Evolutionary conservation across 1,284 basidiomycete species (phyloP).

Genomic region (Ceratobasidium sp.): DNA sequence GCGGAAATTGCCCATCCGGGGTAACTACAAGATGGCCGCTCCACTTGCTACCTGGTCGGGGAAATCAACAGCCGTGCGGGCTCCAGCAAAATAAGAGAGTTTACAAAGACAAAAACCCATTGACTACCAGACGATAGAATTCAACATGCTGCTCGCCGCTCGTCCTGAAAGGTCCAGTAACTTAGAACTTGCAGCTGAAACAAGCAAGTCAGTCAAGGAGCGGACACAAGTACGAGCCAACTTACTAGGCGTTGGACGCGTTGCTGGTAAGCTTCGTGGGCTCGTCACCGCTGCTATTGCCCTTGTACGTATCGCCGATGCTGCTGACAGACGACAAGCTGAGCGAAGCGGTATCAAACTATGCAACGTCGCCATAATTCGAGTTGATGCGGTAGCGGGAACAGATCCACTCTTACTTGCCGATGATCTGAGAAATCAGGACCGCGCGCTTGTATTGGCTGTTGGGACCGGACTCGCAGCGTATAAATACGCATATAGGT

Average conservation of each 20-base stretch:
- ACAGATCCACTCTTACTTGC: not conserved
- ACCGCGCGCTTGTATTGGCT: slow-evolving; percentile 52
- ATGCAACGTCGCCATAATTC: slow-evolving; percentile 46
- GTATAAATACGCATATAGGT: not conserved
- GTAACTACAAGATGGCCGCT: too few relatives aligned
- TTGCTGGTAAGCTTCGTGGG: slow-evolving; percentile 29
- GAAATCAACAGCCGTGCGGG: too few relatives aligned
- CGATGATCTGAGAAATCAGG: slow-evolving; percentile 25
- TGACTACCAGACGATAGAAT: too few relatives aligned
- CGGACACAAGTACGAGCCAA: not conserved
- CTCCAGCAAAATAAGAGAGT: too few relatives aligned
- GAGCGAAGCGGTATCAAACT: slow-evolving; percentile 48
- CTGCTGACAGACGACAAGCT: slow-evolving; percentile 11
- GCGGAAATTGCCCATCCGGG: too few relatives aligned
- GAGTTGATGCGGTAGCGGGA: slow-evolving; percentile 10
- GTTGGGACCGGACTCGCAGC: slow-evolving; percentile 7
- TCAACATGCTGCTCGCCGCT: too few relatives aligned
- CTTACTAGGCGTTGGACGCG: slow-evolving; percentile 27
- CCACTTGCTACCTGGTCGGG: too few relatives aligned
- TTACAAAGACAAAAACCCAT: too few relatives aligned
- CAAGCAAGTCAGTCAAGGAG: not conserved
- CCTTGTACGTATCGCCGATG: slow-evolving; percentile 37
- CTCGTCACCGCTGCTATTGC: slow-evolving; percentile 29
- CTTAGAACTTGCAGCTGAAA: slow-evolving; percentile 1
- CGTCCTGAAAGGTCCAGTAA: not conserved